Evolutionary conservation across 2,329 filamentous ascomycete genomes (phyloP).

Genomic region (Plenodomus biglobosus): DNA sequence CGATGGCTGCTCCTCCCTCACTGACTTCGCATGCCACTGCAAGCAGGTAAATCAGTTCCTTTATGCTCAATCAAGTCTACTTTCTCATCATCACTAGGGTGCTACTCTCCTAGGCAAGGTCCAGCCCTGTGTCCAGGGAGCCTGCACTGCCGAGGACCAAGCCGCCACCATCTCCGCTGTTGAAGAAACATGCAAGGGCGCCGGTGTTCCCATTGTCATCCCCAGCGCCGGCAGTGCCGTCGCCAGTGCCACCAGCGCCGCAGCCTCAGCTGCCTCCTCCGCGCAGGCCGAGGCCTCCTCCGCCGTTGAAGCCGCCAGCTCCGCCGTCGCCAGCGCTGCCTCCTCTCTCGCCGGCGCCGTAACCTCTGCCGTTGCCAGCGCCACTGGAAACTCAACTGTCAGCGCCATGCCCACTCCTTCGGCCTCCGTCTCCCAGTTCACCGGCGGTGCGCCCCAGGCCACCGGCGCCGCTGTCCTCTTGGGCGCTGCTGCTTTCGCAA

Average conservation of each 20-base stretch:
- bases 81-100: constrained; percentile 47
- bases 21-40: constrained; percentile 48
- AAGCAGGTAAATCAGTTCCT: background rate
- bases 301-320: constrained; percentile 5
- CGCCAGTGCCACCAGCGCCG: constrained; percentile 5
- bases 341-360: constrained; percentile 14
- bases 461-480: constrained; percentile 39
- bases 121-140: constrained; percentile 51
- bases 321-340: constrained; percentile 8
- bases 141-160: constrained; percentile 46
- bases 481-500: constrained; percentile 39
- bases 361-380: constrained; percentile 11
- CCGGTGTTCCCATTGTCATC: constrained; percentile 35
- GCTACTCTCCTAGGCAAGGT: constrained; percentile 45
- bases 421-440: constrained; percentile 30
- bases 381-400: constrained; percentile 6
- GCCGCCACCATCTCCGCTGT: constrained; percentile 32
- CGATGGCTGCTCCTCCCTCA: constrained; percentile 51
- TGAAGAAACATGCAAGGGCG: constrained; percentile 35
- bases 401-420: constrained; percentile 9
- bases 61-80: no score
- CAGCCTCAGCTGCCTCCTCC: constrained; percentile 2
- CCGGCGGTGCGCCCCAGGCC: constrained; percentile 37
- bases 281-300: constrained; percentile 2
- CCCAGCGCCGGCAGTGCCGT: constrained; percentile 12